These are phyloP conservation scores for Trichoderma arundinaceum DNA, from an alignment of 2,329 filamentous ascomycete genomes.

Conservation along the genomic window DNA sequence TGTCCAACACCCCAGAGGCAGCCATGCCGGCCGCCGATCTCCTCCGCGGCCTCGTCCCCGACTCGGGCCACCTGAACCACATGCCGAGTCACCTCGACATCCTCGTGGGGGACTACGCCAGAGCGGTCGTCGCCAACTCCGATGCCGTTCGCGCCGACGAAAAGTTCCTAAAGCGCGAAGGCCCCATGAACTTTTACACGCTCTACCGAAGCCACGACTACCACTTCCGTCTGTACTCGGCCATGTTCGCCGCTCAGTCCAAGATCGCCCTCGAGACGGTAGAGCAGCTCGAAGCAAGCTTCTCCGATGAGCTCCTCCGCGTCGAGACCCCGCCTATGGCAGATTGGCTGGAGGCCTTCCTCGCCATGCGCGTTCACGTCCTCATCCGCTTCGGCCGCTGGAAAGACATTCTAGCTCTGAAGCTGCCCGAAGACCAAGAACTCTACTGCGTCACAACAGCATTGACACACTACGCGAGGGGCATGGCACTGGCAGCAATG, in stretches of 20 bases:
- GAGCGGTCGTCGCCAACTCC: slow-evolving; percentile 69
- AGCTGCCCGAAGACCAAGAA: slow-evolving; percentile 60
- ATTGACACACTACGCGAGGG: slow-evolving; percentile 70
- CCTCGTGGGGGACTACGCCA: slow-evolving; percentile 71
- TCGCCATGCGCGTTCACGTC: slow-evolving; percentile 70
- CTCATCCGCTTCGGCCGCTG: slow-evolving; percentile 76
- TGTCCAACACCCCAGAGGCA: slow-evolving; percentile 69
- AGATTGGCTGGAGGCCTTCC: slow-evolving; percentile 76
- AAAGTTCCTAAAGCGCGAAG: slow-evolving; percentile 64
- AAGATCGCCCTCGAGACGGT: slow-evolving; percentile 66
- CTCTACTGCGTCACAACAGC: slow-evolving; percentile 75
- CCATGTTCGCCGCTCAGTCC: slow-evolving; percentile 76
- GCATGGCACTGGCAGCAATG: slow-evolving; percentile 67
- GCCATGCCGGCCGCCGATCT: slow-evolving; percentile 66
- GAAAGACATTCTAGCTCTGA: slow-evolving; percentile 65
- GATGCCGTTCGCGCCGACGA: slow-evolving; percentile 72
- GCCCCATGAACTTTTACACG: slow-evolving; percentile 74
- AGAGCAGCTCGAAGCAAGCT: slow-evolving; percentile 61
- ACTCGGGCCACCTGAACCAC: slow-evolving; percentile 72
- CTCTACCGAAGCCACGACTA: slow-evolving; percentile 77
- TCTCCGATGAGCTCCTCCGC: slow-evolving; percentile 68
- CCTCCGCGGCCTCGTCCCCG: slow-evolving; percentile 68
- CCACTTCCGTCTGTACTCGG: slow-evolving; percentile 76
- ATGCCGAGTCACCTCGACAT: slow-evolving; percentile 82
- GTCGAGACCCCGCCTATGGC: slow-evolving; percentile 75